Base-by-base conservation (phyloP, 768 basidiomycete species). In the Tulasnella sp. region DNA sequence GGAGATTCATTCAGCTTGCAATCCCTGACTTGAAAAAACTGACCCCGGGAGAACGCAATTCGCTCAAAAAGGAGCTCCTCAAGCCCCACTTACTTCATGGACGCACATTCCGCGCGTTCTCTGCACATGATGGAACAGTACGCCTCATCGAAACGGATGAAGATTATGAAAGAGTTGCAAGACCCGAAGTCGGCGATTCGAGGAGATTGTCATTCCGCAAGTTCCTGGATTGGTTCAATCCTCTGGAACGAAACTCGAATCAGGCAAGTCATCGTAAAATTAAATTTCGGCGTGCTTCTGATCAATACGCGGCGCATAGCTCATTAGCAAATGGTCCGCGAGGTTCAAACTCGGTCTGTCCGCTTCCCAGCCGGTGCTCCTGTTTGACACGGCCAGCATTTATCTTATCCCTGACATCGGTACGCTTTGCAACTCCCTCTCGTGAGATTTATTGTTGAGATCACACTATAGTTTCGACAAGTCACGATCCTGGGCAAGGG, bases 241-340 rank as follows among this genome's bases (percentile, higher is more conserved):
- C 89, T 0, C 82, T 91, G 6, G 34, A 84, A 3, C 40, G 81
- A 12, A 93, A 93, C 79, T 76, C 80, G 0, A 81, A 86, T 0
- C 92, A 93, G 87, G 92, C 91, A 83, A n/a, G 84, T 20, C 46
- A 46, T 14, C 14, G 79, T 22, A 64, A 6, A 31, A 69, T 37
- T 9, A 4, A 18, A n/a, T 16, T n/a, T 72, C n/a, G 6, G 6
- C 16, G 20, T 24, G n/a, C 1, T 31, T 9, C 22, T 42, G 46
- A 75, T 44, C 22, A 44, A 24, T 18, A 37, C 14, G 41, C 41
- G 28, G 22, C 74, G 12, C 8, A n/a, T 77, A 93, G 92, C 86
- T 88, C 14, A 89, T 92, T 85, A 87, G 89, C 0, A 93, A 93
- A 85, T 93, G 90, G 89, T 87, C 89, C 16, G 88, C 92, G n/a